Conservation (phyloP, 1,139 yeast genomes). For the Geotrichum restrictum region DNA sequence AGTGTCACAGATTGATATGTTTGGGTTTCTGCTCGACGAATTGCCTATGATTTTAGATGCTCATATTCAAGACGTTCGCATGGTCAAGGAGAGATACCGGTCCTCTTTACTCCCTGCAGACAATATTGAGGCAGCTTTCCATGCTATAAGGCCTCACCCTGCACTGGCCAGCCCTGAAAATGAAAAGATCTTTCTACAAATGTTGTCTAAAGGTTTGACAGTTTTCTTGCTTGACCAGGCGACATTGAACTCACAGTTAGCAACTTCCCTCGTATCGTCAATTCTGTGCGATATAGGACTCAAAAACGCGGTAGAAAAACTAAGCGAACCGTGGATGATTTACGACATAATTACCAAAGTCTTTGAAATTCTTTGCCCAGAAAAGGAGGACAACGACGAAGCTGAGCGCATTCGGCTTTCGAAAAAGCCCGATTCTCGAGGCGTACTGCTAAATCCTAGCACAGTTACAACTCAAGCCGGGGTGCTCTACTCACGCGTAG, state of each 20-base stretch:
- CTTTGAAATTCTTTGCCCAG: conserved; percentile 23
- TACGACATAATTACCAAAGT: conserved; percentile 43
- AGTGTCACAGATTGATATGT: conserved; percentile 35
- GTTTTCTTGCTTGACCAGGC: conserved; percentile 42
- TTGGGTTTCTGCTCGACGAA: conserved; percentile 42
- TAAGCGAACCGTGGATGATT: conserved; percentile 47
- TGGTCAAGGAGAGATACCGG: conserved; percentile 29
- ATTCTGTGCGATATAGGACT: conserved; percentile 45
- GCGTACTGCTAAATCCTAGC: conserved; percentile 2
- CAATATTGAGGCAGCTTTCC: conserved; percentile 37
- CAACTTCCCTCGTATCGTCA: conserved; percentile 40
- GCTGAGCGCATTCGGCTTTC: background rate
- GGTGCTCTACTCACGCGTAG: conserved; percentile 21
- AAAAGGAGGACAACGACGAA: background rate
- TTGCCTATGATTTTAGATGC: conserved; percentile 42
- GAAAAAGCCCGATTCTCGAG: background rate
- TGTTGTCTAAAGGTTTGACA: conserved; percentile 40
- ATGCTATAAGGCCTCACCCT: conserved; percentile 47
- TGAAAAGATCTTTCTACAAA: conserved; percentile 36
- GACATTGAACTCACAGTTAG: conserved; percentile 41
- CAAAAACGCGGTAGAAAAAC: conserved; percentile 41
- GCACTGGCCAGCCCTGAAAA: conserved; percentile 39
- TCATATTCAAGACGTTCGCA: conserved; percentile 36
- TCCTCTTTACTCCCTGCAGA: conserved; percentile 33
- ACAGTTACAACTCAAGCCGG: conserved; percentile 24